These are phyloP conservation scores for Cucumis cinereus DNA, from an alignment of 306 rosid species.

Conservation along the genomic window DNA sequence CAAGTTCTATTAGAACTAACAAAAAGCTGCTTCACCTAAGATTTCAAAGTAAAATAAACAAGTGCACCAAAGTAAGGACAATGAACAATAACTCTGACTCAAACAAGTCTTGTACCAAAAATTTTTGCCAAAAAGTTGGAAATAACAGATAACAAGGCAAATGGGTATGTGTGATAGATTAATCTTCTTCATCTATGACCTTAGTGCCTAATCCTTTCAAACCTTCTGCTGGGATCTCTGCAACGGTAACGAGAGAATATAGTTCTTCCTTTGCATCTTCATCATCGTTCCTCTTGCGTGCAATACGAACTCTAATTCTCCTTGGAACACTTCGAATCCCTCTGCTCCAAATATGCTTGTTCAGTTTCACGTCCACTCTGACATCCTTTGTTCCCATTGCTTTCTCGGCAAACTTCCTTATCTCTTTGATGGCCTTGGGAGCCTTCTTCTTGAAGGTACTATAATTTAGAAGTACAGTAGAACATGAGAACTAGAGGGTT, in stretches of 20 bases:
- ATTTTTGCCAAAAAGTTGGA: conserved; percentile 9
- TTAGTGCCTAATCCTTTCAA: conserved; percentile 74
- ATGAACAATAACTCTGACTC: conserved; percentile 8
- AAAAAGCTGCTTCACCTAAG: background rate
- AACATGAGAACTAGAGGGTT: background rate
- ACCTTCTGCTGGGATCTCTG: conserved; percentile 78
- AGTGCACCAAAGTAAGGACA: background rate
- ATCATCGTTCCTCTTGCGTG: conserved; percentile 94
- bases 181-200: conserved; percentile 85
- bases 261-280: conserved; percentile 98
- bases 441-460: conserved; percentile 98
- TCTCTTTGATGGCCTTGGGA: conserved; percentile 90
- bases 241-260: conserved; percentile 78
- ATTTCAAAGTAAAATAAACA: background rate
- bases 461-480: background rate
- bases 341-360: conserved; percentile 86
- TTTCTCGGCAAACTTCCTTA: conserved; percentile 78
- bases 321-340: conserved; percentile 95
- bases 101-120: conserved; percentile 10
- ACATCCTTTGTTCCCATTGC: conserved; percentile 93
- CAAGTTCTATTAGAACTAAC: background rate
- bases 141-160: conserved; percentile 5
- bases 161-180: conserved; percentile 11
- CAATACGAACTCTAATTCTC: conserved; percentile 82
- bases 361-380: conserved; percentile 85